Base-by-base conservation (phyloP, 108 stramenopile species). In the Conticribra guillardii region DNA sequence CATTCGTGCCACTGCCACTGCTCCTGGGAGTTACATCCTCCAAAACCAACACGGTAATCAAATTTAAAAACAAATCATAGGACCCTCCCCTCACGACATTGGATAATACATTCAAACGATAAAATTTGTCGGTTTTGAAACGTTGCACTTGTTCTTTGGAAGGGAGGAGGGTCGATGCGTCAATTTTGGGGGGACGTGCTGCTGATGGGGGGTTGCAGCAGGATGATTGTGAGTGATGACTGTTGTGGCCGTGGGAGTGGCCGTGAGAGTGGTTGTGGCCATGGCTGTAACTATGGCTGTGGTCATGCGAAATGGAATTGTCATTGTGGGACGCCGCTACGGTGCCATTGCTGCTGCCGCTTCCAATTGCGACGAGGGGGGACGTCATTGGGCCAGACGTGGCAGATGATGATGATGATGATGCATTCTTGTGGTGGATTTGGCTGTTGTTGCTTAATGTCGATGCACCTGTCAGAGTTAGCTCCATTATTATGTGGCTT, bases 401-500 rank as follows among this genome's bases (percentile, higher is more conserved):
- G n/a, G n/a, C n/a, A 5, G 11, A 34, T 4, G 61, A 29, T 17
- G 19, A 18, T 8, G 11, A 22, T 64, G 23, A 16, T 64, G 19
- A 29, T 32, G 28, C 31, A 9, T 57, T 22, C 15, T 30, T 11
- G 18, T 49, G 16, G 24, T 29, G 8, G 33, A 49, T 27, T 61
- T 33, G 33, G 7, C 37, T 18, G 14, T 48, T 49, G 32, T 81
- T 54, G 23, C 77, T 65, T 26, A 74, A 49, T n/a, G 84, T 65
- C 7, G 87, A 84, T 9, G 77, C 90, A 59, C 90, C 90, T 5
- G 90, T 91, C 34, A 91, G 57, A 26, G 87, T 91, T 34, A 91
- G 66, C 68, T 88, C 84, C 71, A 86, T 80, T 57, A n/a, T n/a
- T n/a, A n/a, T n/a, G n/a, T n/a, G n/a, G n/a, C n/a, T n/a, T n/a